These are phyloP conservation scores for Simmondsia chinensis DNA, from an alignment of 148 eudicot species.

Conservation along the genomic window DNA sequence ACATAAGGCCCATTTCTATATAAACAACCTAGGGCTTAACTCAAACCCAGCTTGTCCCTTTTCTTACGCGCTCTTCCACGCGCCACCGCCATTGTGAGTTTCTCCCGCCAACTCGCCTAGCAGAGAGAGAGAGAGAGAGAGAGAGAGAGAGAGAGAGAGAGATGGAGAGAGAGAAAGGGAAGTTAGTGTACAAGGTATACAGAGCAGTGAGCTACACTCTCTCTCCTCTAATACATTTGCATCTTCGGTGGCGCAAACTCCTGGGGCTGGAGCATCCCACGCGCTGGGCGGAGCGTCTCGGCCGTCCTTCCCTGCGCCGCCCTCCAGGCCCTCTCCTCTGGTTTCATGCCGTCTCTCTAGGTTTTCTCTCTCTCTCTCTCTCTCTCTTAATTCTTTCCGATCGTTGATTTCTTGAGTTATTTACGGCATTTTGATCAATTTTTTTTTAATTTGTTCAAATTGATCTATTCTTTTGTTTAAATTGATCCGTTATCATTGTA, in stretches of 20 bases:
- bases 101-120: too few relatives aligned
- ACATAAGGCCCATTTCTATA: too few relatives aligned
- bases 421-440: too few relatives aligned
- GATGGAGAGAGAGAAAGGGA: constrained; percentile 41
- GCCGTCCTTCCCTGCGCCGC: constrained; percentile 63
- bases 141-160: not conserved
- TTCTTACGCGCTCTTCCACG: too few relatives aligned
- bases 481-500: too few relatives aligned
- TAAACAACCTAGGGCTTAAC: too few relatives aligned
- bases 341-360: constrained; percentile 96
- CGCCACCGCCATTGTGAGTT: too few relatives aligned
- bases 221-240: constrained; percentile 61
- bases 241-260: constrained; percentile 58
- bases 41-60: too few relatives aligned
- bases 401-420: too few relatives aligned
- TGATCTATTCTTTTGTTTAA: too few relatives aligned
- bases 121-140: too few relatives aligned
- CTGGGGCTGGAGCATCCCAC: constrained; percentile 64
- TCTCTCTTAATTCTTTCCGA: not conserved
- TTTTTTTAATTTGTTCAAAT: too few relatives aligned
- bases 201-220: constrained; percentile 43
- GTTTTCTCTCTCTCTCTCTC: constrained; percentile 18
- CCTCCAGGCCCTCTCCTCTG: constrained; percentile 72
- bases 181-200: constrained; percentile 48
- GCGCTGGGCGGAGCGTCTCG: constrained; percentile 86